Base-by-base conservation (phyloP, 768 basidiomycete genomes). In the Panus rudis region DNA sequence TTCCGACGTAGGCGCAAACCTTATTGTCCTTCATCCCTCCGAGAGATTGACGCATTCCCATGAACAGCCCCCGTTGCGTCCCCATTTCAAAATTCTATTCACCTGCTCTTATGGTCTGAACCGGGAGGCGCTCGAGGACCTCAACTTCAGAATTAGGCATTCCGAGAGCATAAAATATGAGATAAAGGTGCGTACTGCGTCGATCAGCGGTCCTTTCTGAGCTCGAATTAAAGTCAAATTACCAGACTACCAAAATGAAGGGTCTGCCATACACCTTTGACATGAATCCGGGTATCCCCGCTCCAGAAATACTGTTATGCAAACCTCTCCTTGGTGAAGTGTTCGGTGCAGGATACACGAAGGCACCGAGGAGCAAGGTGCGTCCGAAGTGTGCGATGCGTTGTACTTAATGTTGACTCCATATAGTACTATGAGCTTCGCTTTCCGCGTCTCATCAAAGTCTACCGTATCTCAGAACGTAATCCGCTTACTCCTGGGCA, bases 301-400 rank as follows among this genome's bases (percentile, higher is more conserved):
- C 63, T 3, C 91, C 91, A 4, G 56, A 64, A 0, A 60, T 78
- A 3, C 57, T 92, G 45, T 64, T 93, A 20, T 60, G 64, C 10
- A 63, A 63, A 22, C 90, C 90, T 2, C 53, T 89, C 13, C 66
- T 86, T 4, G 79, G 71, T 2, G 89, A 92, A 52, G 54, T 93
- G 4, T 79, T 76, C 47, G 90, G 91, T 11, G 91, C 85, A 4
- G 85, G 90, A 2, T 93, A 91, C 54, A 84, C 82, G 23, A 87
- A 85, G 56, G 63, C 79, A n/a, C 64, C 68, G 0, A 51, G 63
- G 20, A 75, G 75, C 55, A 65, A 73, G 54, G 86, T 87, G 41
- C 17, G 22, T 41, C 32, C 30, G 6, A 4, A 21, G 7, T 6
- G 11, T 27, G 22, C 27, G 17, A 38, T 8, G 10, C 26, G 38